These are phyloP conservation scores for Silene noctiflora DNA, from an alignment of 179 eudicot species.

Conservation along the genomic window DNA sequence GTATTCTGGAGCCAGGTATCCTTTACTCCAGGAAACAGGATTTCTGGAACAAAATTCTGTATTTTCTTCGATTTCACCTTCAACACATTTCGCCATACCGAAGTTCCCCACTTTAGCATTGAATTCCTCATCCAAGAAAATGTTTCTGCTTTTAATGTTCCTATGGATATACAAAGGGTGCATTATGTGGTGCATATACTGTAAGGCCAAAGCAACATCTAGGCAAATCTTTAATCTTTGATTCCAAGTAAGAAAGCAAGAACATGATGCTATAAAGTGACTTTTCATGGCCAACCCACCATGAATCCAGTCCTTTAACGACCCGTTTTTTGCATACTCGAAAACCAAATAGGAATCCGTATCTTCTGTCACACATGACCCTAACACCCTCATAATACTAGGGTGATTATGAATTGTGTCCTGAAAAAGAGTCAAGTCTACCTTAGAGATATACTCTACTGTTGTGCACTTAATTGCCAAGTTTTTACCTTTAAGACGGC, in stretches of 20 bases:
- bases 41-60: slow-evolving; percentile 26
- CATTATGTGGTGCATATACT: slow-evolving; percentile 76
- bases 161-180: slow-evolving; percentile 63
- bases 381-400: slow-evolving; percentile 62
- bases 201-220: slow-evolving; percentile 70
- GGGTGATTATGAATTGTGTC: slow-evolving; percentile 59
- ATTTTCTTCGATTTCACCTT: slow-evolving; percentile 25
- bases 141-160: slow-evolving; percentile 60
- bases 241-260: slow-evolving; percentile 73
- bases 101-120: slow-evolving; percentile 78
- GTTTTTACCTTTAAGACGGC: slow-evolving; percentile 68
- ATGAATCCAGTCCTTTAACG: slow-evolving; percentile 87
- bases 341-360: slow-evolving; percentile 50
- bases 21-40: slow-evolving; percentile 48
- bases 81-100: slow-evolving; percentile 47
- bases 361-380: slow-evolving; percentile 44
- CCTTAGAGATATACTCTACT: slow-evolving; percentile 39
- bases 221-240: slow-evolving; percentile 78
- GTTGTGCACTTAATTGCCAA: slow-evolving; percentile 57
- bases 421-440: slow-evolving; percentile 59
- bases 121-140: slow-evolving; percentile 81
- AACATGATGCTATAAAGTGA: slow-evolving; percentile 81
- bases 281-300: slow-evolving; percentile 92
- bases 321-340: slow-evolving; percentile 86
- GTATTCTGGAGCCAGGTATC: slow-evolving; percentile 79